A percentile compares a stretch with the other conserved stretches of the same genome.
Conservation (phyloP, 331 rosid species). For the Acacia concinna region DNA sequence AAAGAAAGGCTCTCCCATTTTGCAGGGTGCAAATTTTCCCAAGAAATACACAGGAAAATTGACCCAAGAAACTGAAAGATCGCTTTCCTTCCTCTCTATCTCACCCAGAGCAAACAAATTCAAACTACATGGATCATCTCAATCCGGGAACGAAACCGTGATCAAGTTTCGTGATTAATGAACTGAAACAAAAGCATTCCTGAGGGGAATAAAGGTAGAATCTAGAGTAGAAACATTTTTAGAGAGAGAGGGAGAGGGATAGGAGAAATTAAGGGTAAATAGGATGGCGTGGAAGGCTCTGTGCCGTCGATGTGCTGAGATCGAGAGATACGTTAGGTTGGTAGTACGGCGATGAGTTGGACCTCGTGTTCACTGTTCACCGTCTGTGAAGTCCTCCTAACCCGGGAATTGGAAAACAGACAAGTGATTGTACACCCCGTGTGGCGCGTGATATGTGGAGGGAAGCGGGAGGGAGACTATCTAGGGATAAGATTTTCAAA, state of each 20-base stretch:
- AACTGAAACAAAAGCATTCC: not conserved
- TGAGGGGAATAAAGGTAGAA: too few relatives aligned
- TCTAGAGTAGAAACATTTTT: not conserved
- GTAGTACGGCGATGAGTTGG: slow-evolving; percentile 1
- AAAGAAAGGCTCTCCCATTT: slow-evolving; percentile 74
- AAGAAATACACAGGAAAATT: slow-evolving; percentile 2
- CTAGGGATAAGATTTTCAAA: not conserved
- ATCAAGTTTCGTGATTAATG: not conserved
- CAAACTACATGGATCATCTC: slow-evolving; percentile 32
- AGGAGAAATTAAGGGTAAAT: not conserved
- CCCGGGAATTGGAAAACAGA: not conserved
- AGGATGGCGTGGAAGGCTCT: slow-evolving; percentile 32
- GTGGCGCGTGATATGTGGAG: not conserved
- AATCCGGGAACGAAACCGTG: not conserved
- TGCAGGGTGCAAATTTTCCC: slow-evolving; percentile 17
- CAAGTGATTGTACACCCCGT: not conserved
- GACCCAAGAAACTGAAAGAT: slow-evolving; percentile 23
- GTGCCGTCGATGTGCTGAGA: slow-evolving; percentile 33
- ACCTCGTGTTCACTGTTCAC: not conserved
- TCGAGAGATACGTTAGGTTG: slow-evolving; percentile 20
- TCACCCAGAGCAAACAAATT: not conserved
- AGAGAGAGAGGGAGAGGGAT: not conserved
- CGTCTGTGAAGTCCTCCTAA: not conserved
- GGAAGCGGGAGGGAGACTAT: not conserved
- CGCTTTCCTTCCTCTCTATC: not conserved